Evolutionary conservation across 371 early-diverging fungal species (phyloP).

Genomic region (Lichtheimia ornata): DNA sequence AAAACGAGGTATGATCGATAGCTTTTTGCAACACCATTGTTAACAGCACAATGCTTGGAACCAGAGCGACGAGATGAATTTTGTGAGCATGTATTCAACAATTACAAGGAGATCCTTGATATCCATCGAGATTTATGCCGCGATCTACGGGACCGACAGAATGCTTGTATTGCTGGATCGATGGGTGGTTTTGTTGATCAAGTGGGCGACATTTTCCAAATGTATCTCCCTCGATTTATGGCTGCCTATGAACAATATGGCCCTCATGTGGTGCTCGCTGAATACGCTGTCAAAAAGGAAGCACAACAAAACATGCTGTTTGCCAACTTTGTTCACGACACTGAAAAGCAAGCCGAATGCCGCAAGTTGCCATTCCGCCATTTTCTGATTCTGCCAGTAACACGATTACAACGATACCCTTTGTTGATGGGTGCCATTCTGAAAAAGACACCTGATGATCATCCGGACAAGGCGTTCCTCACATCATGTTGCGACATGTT

Average conservation of each 20-base stretch:
- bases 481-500: constrained; percentile 64
- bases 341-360: constrained; percentile 57
- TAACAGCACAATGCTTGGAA: constrained; percentile 46
- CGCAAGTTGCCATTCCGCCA: constrained; percentile 62
- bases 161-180: constrained; percentile 11
- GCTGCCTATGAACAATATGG: constrained; percentile 81
- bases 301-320: constrained; percentile 61
- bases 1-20: constrained; percentile 4
- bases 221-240: constrained; percentile 61
- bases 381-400: constrained; percentile 63
- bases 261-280: constrained; percentile 77
- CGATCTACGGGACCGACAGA: constrained; percentile 70
- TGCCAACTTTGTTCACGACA: constrained; percentile 68
- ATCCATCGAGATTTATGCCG: constrained; percentile 69
- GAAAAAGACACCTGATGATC: constrained; percentile 77
- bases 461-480: constrained; percentile 71
- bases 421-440: constrained; percentile 80
- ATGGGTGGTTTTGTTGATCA: constrained; percentile 61
- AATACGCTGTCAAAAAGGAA: constrained; percentile 77
- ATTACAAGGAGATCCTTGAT: constrained; percentile 68
- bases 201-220: constrained; percentile 83
- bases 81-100: constrained; percentile 77
- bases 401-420: constrained; percentile 86
- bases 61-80: constrained; percentile 61
- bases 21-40: constrained; percentile 27